Conservation (phyloP, 805 yeast species). For the Candida glaebosa region DNA sequence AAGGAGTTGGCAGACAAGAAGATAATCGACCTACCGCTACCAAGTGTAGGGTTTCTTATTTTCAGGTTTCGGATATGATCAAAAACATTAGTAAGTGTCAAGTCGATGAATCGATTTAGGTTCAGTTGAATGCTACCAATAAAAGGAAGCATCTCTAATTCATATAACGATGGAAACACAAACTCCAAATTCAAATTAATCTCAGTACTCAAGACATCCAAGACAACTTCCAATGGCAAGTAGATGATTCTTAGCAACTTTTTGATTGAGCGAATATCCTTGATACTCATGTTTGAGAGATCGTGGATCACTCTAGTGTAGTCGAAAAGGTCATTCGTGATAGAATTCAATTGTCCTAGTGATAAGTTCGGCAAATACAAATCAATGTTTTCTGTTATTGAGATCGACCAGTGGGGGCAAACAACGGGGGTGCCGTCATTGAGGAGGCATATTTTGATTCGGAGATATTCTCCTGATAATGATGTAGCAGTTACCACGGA, state of each 20-base stretch:
- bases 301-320: slow-evolving; percentile 38
- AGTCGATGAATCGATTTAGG: slow-evolving; percentile 74
- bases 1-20: slow-evolving; percentile 84
- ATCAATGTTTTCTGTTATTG: slow-evolving; percentile 47
- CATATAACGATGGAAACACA: slow-evolving; percentile 63
- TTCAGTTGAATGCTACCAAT: slow-evolving; percentile 43
- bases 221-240: slow-evolving; percentile 57
- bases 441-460: slow-evolving; percentile 65
- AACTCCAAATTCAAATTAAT: slow-evolving; percentile 73
- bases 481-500: slow-evolving; percentile 92
- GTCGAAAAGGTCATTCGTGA: slow-evolving; percentile 38
- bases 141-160: slow-evolving; percentile 36
- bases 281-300: slow-evolving; percentile 31
- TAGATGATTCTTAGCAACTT: slow-evolving; percentile 45
- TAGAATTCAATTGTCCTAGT: slow-evolving; percentile 40
- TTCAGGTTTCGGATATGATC: slow-evolving; percentile 60
- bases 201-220: slow-evolving; percentile 51
- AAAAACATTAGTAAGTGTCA: slow-evolving; percentile 66
- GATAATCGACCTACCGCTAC: slow-evolving; percentile 56
- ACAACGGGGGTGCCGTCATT: slow-evolving; percentile 85
- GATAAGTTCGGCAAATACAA: slow-evolving; percentile 61
- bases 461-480: slow-evolving; percentile 72
- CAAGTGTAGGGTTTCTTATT: slow-evolving; percentile 11
- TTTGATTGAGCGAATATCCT: slow-evolving; percentile 39
- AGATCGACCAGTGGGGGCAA: slow-evolving; percentile 62